A percentile compares a stretch with the other conserved stretches of the same genome.
phyloP scores from a whole-genome alignment of 202 grass and related monocot species.

The Carex arenaria region DNA sequence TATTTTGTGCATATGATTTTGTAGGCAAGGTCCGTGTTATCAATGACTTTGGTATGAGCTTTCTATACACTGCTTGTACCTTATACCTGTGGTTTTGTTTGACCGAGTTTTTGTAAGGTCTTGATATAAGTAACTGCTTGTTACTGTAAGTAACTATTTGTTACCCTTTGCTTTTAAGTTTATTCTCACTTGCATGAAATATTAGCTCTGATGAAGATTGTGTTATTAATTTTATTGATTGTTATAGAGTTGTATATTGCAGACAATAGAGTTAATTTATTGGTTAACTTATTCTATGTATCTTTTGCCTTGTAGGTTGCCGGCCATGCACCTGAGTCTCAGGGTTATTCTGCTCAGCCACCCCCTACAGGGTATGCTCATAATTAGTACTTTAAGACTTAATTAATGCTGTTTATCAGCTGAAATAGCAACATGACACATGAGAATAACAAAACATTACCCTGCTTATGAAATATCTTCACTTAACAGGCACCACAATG shows the following conservation, averaged over 20 bases:
- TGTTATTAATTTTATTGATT: neutral
- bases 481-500: slow-evolving; percentile 40
- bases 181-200: neutral
- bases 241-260: neutral
- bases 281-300: neutral
- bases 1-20: neutral
- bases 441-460: neutral
- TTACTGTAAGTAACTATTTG: neutral
- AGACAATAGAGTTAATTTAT: neutral
- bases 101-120: neutral
- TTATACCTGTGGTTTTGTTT: neutral
- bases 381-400: neutral
- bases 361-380: slow-evolving; percentile 14
- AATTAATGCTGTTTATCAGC: neutral
- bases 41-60: neutral
- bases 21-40: slow-evolving; percentile 7
- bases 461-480: slow-evolving; percentile 10
- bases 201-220: neutral
- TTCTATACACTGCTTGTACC: neutral
- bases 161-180: neutral
- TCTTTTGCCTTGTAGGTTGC: slow-evolving; percentile 40
- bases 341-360: slow-evolving; percentile 36
- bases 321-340: slow-evolving; percentile 40
- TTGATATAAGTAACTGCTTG: neutral
- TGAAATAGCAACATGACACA: neutral